These are phyloP conservation scores for Nakazawaea wyomingensis DNA, from an alignment of 805 yeast genomes.

Conservation along the genomic window DNA sequence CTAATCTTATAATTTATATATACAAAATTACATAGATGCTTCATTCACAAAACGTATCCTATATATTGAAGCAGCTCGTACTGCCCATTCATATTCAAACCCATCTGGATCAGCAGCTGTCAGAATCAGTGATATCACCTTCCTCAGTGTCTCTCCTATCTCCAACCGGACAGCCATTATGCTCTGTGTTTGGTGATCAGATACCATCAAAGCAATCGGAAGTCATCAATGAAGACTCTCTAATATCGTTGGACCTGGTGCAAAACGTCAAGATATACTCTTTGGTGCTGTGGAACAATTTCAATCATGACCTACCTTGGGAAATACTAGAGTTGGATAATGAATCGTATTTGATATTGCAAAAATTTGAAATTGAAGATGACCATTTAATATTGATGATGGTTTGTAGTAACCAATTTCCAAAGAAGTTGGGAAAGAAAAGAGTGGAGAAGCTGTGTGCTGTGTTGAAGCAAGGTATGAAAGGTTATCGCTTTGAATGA, in stretches of 20 bases:
- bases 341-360: conserved; percentile 17
- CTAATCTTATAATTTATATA: no score
- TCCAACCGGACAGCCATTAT: conserved; percentile 23
- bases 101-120: conserved; percentile 18
- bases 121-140: conserved; percentile 18
- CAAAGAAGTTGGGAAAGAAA: conserved; percentile 25
- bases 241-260: conserved; percentile 3
- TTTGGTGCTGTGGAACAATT: conserved; percentile 22
- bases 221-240: conserved; percentile 1
- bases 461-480: conserved; percentile 8
- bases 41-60: conserved; percentile 22
- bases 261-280: conserved; percentile 27
- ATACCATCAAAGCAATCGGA: background rate
- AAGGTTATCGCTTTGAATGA: conserved; percentile 2
- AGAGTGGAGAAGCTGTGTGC: conserved; percentile 17
- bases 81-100: background rate
- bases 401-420: conserved; percentile 23
- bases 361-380: conserved; percentile 15
- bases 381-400: conserved; percentile 20
- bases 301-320: conserved; percentile 21
- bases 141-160: conserved; percentile 27
- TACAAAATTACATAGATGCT: conserved; percentile 23
- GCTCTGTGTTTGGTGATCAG: conserved; percentile 16
- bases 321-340: conserved; percentile 21
- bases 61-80: conserved; percentile 21